These are phyloP conservation scores for Cucumis melo DNA, from an alignment of 306 rosid genomes.

Conservation along the genomic window DNA sequence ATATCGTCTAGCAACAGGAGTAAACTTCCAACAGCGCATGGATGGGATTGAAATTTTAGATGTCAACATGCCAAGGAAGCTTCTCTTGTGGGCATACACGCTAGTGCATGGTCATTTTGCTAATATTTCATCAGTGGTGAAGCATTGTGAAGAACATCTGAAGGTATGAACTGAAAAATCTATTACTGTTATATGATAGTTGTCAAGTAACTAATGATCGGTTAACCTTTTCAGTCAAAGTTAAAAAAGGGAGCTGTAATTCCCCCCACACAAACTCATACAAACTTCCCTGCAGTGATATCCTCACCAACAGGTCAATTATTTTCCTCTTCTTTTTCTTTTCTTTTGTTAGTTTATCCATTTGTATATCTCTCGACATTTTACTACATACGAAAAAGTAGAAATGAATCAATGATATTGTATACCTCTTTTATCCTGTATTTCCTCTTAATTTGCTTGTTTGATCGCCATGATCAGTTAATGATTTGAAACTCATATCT, in stretches of 20 bases:
- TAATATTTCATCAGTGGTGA: slow-evolving; percentile 69
- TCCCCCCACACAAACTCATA: slow-evolving; percentile 20
- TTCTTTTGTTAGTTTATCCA: background rate
- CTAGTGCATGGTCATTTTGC: slow-evolving; percentile 63
- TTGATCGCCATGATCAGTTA: background rate
- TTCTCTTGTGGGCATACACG: slow-evolving; percentile 87
- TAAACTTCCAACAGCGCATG: slow-evolving; percentile 35
- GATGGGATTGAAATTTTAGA: slow-evolving; percentile 73
- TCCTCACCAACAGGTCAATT: slow-evolving; percentile 39
- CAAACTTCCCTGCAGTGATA: slow-evolving; percentile 20
- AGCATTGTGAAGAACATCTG: slow-evolving; percentile 83
- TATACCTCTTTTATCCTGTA: background rate
- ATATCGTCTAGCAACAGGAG: slow-evolving; percentile 35
- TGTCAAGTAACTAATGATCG: background rate
- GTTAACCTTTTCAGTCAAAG: slow-evolving; percentile 56
- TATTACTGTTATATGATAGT: background rate
- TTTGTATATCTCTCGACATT: background rate
- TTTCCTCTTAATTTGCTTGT: background rate
- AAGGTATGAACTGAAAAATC: slow-evolving; percentile 41
- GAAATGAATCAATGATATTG: background rate
- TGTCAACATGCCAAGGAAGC: slow-evolving; percentile 93
- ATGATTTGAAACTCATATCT: background rate
- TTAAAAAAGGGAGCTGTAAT: slow-evolving; percentile 68
- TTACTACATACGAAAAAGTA: background rate
- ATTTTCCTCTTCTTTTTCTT: slow-evolving; percentile 1